Evolutionary conservation across 208 protist genomes (phyloP), one percentile per base, ranked within the genome.

Genomic region (Crithidia expoeki): DNA sequence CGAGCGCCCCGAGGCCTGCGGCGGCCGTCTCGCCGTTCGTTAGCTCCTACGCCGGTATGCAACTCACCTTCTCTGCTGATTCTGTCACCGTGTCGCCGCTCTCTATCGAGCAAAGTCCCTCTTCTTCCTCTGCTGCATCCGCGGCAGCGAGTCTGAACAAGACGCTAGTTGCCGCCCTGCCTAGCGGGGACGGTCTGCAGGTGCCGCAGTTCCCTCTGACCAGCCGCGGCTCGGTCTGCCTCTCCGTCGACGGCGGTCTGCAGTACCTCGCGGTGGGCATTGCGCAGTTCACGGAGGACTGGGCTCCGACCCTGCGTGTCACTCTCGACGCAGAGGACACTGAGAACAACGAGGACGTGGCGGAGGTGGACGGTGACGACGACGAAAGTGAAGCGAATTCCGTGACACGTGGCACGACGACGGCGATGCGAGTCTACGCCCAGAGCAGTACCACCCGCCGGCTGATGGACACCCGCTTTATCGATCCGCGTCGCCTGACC

Each of bases 191-290:
- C 52, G 16, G 51, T 34, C 19, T 56, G 17, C 2, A 10, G 32
- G 68, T 73, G 25, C 36, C 58, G 23, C 66, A 57, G 46, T 86
- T 72, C 80, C 71, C 68, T 3, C 80, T 85, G 44, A 80, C 62
- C 68, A 49, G 61, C 16, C 83, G 83, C 12, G 76, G 63, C 50
- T 81, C 82, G 12, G 65, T 91, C n/a, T 91, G 82, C 61, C 64
- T 94, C 50, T 94, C 88, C 30, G 83, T 88, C 17, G 83, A 91
- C 64, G 85, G 88, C 5, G 88, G 88, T 2, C 72, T 61, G 27
- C 79, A 85, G 47, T 89, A 88, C 69, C 32, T 90, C 33, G 79
- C 79, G 14, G 76, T 88, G 32, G 88, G 85, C 61, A 74, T 88
- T 32, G 81, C 76, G 50, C 86, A 90, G 66, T 76, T 80, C 63